These are phyloP conservation scores for Prunus campanulata DNA, from an alignment of 306 rosid species.

Conservation along the genomic window DNA sequence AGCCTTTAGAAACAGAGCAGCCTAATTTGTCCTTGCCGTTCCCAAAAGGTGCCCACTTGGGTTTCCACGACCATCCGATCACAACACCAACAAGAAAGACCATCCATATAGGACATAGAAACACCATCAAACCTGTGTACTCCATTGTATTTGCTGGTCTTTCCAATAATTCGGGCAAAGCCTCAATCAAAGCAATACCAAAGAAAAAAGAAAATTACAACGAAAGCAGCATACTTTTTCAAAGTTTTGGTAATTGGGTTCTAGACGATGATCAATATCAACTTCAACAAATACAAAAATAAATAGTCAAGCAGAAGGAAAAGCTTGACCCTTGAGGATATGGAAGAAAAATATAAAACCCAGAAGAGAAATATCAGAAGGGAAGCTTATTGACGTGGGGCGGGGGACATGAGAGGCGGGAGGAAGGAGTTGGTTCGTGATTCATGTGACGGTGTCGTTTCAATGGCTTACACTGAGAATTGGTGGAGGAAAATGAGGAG, in stretches of 20 bases:
- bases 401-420: constrained; percentile 21
- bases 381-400: background rate
- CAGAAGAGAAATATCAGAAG: constrained; percentile 8
- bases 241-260: background rate
- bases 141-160: background rate
- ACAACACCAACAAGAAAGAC: constrained; percentile 69
- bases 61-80: constrained; percentile 96
- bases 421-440: background rate
- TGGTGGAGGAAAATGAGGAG: background rate
- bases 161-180: constrained; percentile 31
- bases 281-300: background rate
- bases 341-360: constrained; percentile 14
- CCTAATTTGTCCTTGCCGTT: constrained; percentile 25
- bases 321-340: background rate
- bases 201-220: background rate
- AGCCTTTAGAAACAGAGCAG: background rate
- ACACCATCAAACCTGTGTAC: constrained; percentile 2
- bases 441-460: constrained; percentile 24
- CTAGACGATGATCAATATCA: background rate
- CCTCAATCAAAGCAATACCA: constrained; percentile 24
- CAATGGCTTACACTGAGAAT: background rate
- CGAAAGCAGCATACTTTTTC: background rate
- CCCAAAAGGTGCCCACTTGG: constrained; percentile 60
- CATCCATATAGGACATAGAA: constrained; percentile 55
- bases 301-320: background rate